phyloP scores from a whole-genome alignment of 2,329 filamentous ascomycete species.

The Paecilomyces sp. region DNA sequence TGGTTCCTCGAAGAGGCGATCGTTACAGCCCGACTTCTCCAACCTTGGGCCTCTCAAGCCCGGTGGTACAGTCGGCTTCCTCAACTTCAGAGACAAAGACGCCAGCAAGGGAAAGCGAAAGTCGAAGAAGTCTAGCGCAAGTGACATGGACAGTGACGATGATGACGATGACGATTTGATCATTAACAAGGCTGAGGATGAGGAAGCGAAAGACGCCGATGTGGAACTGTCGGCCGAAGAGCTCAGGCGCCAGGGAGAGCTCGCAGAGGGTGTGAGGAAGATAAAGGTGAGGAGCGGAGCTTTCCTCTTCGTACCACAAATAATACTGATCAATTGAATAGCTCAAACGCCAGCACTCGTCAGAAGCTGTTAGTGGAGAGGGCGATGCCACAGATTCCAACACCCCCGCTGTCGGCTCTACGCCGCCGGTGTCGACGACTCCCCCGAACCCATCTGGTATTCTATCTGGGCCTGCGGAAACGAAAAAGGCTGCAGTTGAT shows the following conservation, averaged over 20 bases:
- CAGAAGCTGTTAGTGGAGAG: constrained; percentile 42
- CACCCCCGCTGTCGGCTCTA: constrained; percentile 29
- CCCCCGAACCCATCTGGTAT: constrained; percentile 28
- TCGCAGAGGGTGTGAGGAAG: constrained; percentile 58
- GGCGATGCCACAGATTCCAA: constrained; percentile 33
- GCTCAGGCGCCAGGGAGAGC: constrained; percentile 51
- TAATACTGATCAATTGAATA: constrained; percentile 21
- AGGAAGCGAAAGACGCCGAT: constrained; percentile 43
- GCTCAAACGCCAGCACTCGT: constrained; percentile 61
- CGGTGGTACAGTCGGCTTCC: constrained; percentile 82
- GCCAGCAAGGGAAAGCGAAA: constrained; percentile 56
- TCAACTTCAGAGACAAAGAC: constrained; percentile 71
- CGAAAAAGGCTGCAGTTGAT: constrained; percentile 14
- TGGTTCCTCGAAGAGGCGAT: constrained; percentile 65
- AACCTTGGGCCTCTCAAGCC: constrained; percentile 77
- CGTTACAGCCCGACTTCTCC: constrained; percentile 76
- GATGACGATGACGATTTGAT: constrained; percentile 63
- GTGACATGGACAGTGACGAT: constrained; percentile 68
- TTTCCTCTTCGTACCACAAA: not conserved
- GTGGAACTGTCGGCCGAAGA: constrained; percentile 53
- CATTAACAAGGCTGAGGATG: constrained; percentile 58
- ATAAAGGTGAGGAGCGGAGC: constrained; percentile 48
- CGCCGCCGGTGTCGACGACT: constrained; percentile 24
- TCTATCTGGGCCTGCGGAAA: constrained; percentile 12
- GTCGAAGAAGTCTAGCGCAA: constrained; percentile 47